Base-by-base conservation (phyloP, 139 green algal species). In the Pseudopediastrum boryanum region DNA sequence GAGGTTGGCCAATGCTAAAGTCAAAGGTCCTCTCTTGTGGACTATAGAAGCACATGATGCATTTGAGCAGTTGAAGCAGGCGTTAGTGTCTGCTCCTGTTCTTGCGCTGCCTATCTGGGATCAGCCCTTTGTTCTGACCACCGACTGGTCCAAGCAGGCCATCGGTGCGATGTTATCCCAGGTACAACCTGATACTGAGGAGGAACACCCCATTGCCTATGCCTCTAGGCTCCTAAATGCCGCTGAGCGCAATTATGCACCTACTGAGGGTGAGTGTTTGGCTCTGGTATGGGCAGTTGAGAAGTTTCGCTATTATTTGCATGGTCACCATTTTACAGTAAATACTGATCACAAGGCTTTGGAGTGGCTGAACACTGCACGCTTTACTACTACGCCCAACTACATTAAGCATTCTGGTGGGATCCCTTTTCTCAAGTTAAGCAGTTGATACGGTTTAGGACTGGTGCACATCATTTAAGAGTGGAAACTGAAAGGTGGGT, bases 31-130 rank as follows among this genome's bases (percentile, higher is more conserved):
- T 5, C 79, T 68, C 64, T 29, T 44, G 23, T 84, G 78, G 78
- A 68, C 62, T 36, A 23, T 8, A 62, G 59, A 71, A 16, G 74
- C 67, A 63, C 25, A 67, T 39, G 31, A 21, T 12, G 69, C 68
- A 21, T 84, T 84, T 73, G 58, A 79, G 31, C 33, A 51, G 31
- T 38, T 84, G 33, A 84, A 84, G 43, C 29, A 66, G 33, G 78
- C 71, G 7, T 33, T 84, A 29, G 68, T 68, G 5, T 71, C 33
- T 36, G 43, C 48, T 0, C 63, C 76, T 1, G 46, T 58, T 25
- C 70, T 78, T 29, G 48, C 64, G 5, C 58, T 74, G 38, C 78
- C 78, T 44, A 52, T 79, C 31, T 77, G 44, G 46, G 23, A 61
- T 2, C 6, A 38, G 33, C 44, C 56, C 12, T 84, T 79, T 36